Base-by-base conservation (phyloP, 176 grass and related monocot species). In the Oryza glumipatula region DNA sequence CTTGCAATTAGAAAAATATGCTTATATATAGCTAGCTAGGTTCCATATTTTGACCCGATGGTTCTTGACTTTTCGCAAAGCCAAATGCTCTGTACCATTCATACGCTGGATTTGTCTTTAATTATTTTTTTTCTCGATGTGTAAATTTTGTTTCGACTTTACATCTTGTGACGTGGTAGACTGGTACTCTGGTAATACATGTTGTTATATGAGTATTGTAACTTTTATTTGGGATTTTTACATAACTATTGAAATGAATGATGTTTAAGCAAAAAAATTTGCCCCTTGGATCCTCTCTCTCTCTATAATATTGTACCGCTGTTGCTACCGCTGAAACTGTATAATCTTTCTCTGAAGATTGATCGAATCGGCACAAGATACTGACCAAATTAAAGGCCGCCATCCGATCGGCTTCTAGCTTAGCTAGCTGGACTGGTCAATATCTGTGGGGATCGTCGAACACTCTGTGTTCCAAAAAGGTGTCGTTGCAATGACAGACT, bases 1-100 rank as follows among this genome's bases (percentile, higher is more conserved):
- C 83, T 82, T 77, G 48, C 41, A 86, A 86, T 86, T 86, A 90
- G 45, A 78, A 78, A 32, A 82, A 90, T 11, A 44, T 43, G 23
- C 1, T 7, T 32, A 1, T 15, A 17, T 65, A 46, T 52, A 15
- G 47, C 47, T 16, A 52, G 51, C 47, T 17, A 52, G 51, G 15
- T 19, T 19, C 76, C 44, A 13, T 24, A 67, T 44, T 44, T 24
- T 16, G 16, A 5, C 38, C 28, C 73, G 80, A 77, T 72, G 38
- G 45, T 46, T 48, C 47, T 79, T 38, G 24, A 26, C 72, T 72
- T 85, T 76, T 68, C 63, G 4, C 76, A 41, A 74, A 46, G 24
- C 81, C 65, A 79, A 77, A 52, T 54, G 56, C 43, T 26, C 7
- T 10, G 9, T 44, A 44, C 9, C 9, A 9, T 44, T 10, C 43